phyloP scores from a whole-genome alignment of 1,139 yeast species.

The Yamadazyma songkhlaensis region DNA sequence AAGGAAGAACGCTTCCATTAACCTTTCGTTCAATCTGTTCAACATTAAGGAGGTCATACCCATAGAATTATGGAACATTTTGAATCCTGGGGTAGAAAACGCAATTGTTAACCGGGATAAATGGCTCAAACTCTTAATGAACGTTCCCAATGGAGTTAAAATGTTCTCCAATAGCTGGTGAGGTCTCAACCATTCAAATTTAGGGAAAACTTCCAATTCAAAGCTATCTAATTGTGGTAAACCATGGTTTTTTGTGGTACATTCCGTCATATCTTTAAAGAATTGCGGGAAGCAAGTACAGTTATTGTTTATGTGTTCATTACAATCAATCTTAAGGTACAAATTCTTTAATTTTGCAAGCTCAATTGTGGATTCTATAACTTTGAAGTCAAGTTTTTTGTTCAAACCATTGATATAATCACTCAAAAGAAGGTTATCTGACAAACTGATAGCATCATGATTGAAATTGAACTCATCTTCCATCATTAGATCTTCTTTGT shows the following conservation, averaged over 20 bases:
- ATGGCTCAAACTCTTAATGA: conserved; percentile 23
- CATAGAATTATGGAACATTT: conserved; percentile 35
- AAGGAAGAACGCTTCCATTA: conserved; percentile 37
- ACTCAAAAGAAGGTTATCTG: conserved; percentile 2
- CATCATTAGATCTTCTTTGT: conserved; percentile 18
- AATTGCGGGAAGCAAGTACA: conserved; percentile 34
- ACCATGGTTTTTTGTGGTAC: conserved; percentile 21
- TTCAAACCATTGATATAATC: conserved; percentile 17
- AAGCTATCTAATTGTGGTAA: conserved; percentile 31
- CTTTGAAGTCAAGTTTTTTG: conserved; percentile 21
- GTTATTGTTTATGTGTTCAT: conserved; percentile 21
- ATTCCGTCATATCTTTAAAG: conserved; percentile 25
- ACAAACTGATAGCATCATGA: neutral
- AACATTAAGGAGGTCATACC: conserved; percentile 29
- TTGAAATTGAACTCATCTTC: conserved; percentile 6
- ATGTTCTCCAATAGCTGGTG: conserved; percentile 33
- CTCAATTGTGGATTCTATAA: conserved; percentile 25
- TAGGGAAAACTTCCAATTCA: conserved; percentile 35
- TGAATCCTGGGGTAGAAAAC: conserved; percentile 38
- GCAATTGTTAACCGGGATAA: conserved; percentile 28
- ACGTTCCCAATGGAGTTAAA: conserved; percentile 32
- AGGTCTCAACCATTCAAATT: conserved; percentile 39
- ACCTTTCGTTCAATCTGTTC: conserved; percentile 33
- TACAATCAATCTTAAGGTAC: conserved; percentile 33
- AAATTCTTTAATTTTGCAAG: conserved; percentile 22